Evolutionary conservation across 2,329 filamentous ascomycete species (phyloP).

Genomic region (Ceratocystis cubensis): DNA sequence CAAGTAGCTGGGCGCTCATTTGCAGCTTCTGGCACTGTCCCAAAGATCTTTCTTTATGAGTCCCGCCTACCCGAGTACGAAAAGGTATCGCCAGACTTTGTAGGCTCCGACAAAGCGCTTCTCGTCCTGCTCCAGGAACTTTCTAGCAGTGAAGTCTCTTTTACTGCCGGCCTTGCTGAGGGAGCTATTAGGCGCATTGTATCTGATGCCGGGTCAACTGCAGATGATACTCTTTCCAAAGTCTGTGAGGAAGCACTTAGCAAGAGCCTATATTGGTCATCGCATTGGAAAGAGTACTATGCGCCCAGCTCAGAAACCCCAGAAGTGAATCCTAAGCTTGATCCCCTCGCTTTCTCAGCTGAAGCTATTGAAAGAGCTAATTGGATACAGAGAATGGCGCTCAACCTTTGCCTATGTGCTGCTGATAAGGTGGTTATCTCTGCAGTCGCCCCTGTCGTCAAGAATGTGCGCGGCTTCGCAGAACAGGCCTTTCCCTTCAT

Average conservation of each 20-base stretch:
- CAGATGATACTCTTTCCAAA: constrained; percentile 37
- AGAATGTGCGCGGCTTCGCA: constrained; percentile 55
- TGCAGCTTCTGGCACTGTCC: constrained; percentile 58
- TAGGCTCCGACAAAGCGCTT: constrained; percentile 50
- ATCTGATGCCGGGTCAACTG: constrained; percentile 38
- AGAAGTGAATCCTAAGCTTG: constrained; percentile 9
- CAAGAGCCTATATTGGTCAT: constrained; percentile 40
- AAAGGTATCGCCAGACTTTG: constrained; percentile 35
- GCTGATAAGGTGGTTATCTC: constrained; percentile 46
- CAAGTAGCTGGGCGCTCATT: constrained; percentile 75
- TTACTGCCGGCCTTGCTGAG: constrained; percentile 47
- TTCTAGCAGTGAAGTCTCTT: constrained; percentile 44
- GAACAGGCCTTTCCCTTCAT: constrained; percentile 69
- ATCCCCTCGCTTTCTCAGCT: constrained; percentile 27
- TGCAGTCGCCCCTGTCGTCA: constrained; percentile 53
- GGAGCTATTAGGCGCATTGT: constrained; percentile 45
- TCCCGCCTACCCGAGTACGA: constrained; percentile 42
- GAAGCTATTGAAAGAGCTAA: constrained; percentile 34
- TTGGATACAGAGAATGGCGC: constrained; percentile 52
- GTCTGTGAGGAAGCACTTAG: constrained; percentile 42
- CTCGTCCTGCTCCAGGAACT: constrained; percentile 50
- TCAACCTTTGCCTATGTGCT: constrained; percentile 19
- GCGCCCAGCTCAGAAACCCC: constrained; percentile 41
- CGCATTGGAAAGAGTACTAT: constrained; percentile 44
- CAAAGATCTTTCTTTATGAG: constrained; percentile 47